Percentiles rank a stretch among this genome's conserved stretches.
phyloP scores from a whole-genome alignment of 257 asterid genomes.

The Eucommia ulmoides region DNA sequence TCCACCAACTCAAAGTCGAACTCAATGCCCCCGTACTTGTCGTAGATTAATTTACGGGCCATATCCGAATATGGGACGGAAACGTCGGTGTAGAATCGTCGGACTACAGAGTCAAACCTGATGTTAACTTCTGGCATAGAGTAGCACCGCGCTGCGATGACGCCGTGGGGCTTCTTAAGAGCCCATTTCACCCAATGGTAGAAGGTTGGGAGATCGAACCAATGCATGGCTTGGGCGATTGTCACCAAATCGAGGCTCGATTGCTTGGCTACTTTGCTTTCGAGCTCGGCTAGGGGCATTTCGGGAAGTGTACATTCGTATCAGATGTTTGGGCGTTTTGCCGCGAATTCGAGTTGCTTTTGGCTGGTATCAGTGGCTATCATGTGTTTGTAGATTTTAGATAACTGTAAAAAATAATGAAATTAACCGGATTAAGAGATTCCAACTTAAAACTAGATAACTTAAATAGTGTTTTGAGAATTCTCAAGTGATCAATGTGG shows the following conservation, averaged over 20 bases:
- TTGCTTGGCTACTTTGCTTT: slow-evolving; percentile 23
- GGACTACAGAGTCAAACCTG: slow-evolving; percentile 29
- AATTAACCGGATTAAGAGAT: too few relatives aligned
- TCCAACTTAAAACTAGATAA: not conserved
- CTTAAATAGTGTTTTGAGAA: too few relatives aligned
- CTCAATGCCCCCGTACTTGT: slow-evolving; percentile 44
- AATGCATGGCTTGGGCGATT: slow-evolving; percentile 66
- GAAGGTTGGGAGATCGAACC: slow-evolving; percentile 65
- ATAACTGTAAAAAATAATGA: slow-evolving; percentile 26
- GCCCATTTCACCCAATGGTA: slow-evolving; percentile 43
- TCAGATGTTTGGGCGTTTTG: too few relatives aligned
- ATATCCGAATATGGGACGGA: slow-evolving; percentile 29
- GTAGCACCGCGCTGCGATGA: slow-evolving; percentile 76
- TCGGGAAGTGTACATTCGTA: too few relatives aligned
- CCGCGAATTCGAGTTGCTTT: slow-evolving; percentile 48
- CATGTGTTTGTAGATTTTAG: slow-evolving; percentile 41
- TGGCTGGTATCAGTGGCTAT: slow-evolving; percentile 69
- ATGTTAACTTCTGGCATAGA: slow-evolving; percentile 32
- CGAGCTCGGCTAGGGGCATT: slow-evolving; percentile 39
- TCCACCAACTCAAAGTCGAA: slow-evolving; percentile 61
- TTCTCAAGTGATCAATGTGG: not conserved
- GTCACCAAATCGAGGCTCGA: slow-evolving; percentile 44
- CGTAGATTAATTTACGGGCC: slow-evolving; percentile 25
- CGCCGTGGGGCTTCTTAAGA: slow-evolving; percentile 57
- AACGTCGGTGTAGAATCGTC: slow-evolving; percentile 13